Evolutionary conservation across 176 grass and related monocot genomes (phyloP), one percentile per base, ranked within the genome.

Genomic region (Aegilops sharonensis): DNA sequence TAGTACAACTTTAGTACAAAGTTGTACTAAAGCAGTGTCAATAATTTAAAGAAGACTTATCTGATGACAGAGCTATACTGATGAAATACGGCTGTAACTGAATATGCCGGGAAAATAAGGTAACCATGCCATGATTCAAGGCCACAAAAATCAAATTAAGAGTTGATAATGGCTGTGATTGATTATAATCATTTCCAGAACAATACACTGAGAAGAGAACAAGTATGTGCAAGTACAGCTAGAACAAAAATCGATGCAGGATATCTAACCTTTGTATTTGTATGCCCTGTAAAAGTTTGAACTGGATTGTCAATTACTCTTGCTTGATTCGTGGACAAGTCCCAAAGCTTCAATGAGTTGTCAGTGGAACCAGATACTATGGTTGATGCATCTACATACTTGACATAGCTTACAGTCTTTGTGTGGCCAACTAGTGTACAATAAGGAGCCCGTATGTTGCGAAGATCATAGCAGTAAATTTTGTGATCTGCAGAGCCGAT

Each of bases 351-450:
- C 84, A 97, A 60, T 9, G 94, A 91, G 80, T 89, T 94, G 78
- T 99, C 97, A 77, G 94, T 96, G 48, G 97, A 99, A 12, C 90
- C 90, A 32, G 97, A 99, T 81, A 94, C 83, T 48, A 99, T 81
- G 52, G 87, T 99, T 80, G 83, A 88, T 15, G 92, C 69, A 72
- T 99, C 90, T 47, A 99, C 56, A 86, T 94, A 97, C 83, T 99
- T 99, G 20, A 94, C 92, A 84, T 99, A 94, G 89, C 97, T 99
- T 78, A 99, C 94, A 73, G 97, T 99, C 84, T 96, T 99, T 78
- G 85, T 86, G 56, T 99, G 97, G 56, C 92, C 94, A 79, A 82
- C 63, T 78, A 99, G 72, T 36, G 89, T 94, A 87, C 86, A 91
- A 80, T 81, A 88, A 75, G 97, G 97, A 54, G 80, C 79, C 52